Evolutionary conservation across 257 asterid species (phyloP), one percentile per base, ranked within the genome.

Genomic region (Rubia yunnanensis): DNA sequence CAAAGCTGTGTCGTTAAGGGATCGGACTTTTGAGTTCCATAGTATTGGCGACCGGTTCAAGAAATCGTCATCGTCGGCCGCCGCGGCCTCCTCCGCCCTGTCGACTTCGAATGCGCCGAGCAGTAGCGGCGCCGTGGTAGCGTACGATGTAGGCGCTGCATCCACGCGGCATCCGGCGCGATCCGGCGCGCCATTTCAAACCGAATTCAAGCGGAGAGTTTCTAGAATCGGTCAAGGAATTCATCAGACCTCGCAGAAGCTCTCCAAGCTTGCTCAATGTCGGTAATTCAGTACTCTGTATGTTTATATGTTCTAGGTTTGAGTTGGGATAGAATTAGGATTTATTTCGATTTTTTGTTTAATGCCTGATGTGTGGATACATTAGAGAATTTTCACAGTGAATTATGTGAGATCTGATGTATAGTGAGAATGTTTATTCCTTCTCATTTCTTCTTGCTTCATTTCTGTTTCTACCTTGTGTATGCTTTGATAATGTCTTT

Each of bases 181-280:
- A 74, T 73, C 89, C 20, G 79, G 82, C 44, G 70, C 74, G 59
- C 92, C 96, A 62, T 72, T 82, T 85, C 99, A 88, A 77, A 88
- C 99, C 20, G 99, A 90, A 74, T 94, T 94, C 57, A 86, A 85
- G 36, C 68, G 78, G 46, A 80, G 94, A 81, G 99, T 96, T 56
- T 88, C 99, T 65, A 94, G 80, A 71, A 84, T 94, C 46, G 97
- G 89, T 59, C 80, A 81, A 8, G 99, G 92, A 60, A 94, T 94
- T 54, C 98, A 90, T 62, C 96, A 88, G 66, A 88, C 96, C 26
- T 94, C 99, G 49, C 96, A 86, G 84, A 94, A 94, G 76, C 88
- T 94, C 56, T 77, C 96, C 27, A 88, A 84, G 85, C 95, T 94
- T 63, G 98, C 99, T 17, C 80, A 88, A 80, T 79, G 99, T 92